Evolutionary conservation across 257 asterid genomes (phyloP).

Genomic region (Striga asiatica): DNA sequence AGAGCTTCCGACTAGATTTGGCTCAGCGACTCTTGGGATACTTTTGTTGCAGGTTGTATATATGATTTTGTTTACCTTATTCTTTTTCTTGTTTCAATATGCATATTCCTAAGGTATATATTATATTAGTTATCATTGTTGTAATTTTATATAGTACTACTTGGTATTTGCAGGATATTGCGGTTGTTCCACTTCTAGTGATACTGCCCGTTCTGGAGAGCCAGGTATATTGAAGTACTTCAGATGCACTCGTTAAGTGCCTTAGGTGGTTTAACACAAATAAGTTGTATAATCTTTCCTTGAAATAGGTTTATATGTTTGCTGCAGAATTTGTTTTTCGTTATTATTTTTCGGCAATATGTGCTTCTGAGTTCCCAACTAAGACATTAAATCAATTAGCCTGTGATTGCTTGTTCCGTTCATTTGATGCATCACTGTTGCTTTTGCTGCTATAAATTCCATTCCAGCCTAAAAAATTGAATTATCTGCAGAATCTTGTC

Average conservation of each 20-base stretch:
- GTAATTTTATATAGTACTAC: conserved; percentile 9
- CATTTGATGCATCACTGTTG: too few relatives aligned
- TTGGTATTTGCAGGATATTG: conserved; percentile 81
- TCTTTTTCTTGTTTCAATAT: background rate
- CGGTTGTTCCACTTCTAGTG: conserved; percentile 97
- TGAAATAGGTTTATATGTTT: background rate
- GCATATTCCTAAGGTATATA: too few relatives aligned
- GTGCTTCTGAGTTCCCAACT: background rate
- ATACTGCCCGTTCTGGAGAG: conserved; percentile 93
- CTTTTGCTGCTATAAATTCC: conserved; percentile 17
- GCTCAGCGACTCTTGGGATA: conserved; percentile 95
- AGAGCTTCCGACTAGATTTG: conserved; percentile 96
- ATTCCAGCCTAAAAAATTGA: conserved; percentile 18
- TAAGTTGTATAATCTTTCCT: conserved; percentile 1
- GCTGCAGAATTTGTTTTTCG: background rate
- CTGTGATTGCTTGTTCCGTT: too few relatives aligned
- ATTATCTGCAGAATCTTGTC: conserved; percentile 54
- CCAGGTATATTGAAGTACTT: conserved; percentile 48
- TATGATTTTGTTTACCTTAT: background rate
- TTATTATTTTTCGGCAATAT: background rate
- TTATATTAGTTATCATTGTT: background rate
- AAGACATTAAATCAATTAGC: too few relatives aligned
- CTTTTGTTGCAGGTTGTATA: conserved; percentile 78
- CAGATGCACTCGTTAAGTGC: too few relatives aligned
- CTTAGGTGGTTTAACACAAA: conserved; percentile 13